Evolutionary conservation across 148 eudicot species (phyloP).

Genomic region (Polygonum maritimum): DNA sequence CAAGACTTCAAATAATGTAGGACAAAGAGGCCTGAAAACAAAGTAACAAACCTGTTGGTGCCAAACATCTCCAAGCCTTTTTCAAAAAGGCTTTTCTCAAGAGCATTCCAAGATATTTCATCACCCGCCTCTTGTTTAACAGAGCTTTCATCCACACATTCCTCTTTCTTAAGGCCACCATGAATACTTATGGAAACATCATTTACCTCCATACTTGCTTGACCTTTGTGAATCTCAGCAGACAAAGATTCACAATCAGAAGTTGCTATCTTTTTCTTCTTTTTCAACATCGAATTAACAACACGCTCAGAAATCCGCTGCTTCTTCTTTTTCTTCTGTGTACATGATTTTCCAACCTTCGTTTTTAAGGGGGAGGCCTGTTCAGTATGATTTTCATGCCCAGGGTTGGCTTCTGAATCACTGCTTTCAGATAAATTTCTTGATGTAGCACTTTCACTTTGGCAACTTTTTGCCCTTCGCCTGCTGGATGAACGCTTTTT

Average conservation of each 20-base stretch:
- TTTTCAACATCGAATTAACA: constrained; percentile 52
- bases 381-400: constrained; percentile 23
- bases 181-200: constrained; percentile 18
- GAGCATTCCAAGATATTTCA: constrained; percentile 63
- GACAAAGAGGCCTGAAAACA: not conserved
- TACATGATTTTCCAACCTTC: constrained; percentile 38
- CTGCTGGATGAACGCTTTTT: constrained; percentile 45
- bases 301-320: constrained; percentile 63
- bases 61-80: constrained; percentile 95
- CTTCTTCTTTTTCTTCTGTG: constrained; percentile 51
- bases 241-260: constrained; percentile 53
- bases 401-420: constrained; percentile 62
- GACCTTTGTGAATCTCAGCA: constrained; percentile 32
- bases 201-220: constrained; percentile 21
- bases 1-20: not conserved
- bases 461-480: constrained; percentile 49
- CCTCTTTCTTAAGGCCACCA: constrained; percentile 53
- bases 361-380: constrained; percentile 31
- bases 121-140: constrained; percentile 41
- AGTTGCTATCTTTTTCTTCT: constrained; percentile 52
- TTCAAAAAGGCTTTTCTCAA: constrained; percentile 78
- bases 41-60: constrained; percentile 62
- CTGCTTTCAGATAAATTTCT: constrained; percentile 63
- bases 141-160: constrained; percentile 56
- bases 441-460: constrained; percentile 76